Conservation (phyloP, 495 filamentous ascomycete species). For the Tirmania nivea region DNA sequence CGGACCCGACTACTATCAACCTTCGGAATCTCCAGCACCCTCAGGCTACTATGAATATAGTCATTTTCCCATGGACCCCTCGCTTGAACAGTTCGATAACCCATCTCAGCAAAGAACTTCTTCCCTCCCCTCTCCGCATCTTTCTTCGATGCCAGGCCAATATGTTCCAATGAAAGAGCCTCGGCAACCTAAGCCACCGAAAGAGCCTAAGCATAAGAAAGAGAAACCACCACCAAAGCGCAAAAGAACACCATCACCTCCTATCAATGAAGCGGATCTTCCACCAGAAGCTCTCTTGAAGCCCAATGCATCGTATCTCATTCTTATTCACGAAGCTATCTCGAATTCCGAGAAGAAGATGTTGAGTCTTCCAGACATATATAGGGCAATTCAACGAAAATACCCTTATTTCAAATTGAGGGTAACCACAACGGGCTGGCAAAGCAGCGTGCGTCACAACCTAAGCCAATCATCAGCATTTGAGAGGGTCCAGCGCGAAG, state of each 20-base stretch:
- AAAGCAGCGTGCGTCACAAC: constrained; percentile 92
- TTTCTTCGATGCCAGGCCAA: neutral
- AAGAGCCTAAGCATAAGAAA: constrained; percentile 37
- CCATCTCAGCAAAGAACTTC: neutral
- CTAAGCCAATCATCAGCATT: constrained; percentile 76
- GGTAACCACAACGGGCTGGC: constrained; percentile 70
- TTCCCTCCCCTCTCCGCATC: neutral
- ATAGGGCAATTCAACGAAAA: constrained; percentile 62
- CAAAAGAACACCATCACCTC: constrained; percentile 46
- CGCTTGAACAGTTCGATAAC: neutral
- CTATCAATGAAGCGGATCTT: constrained; percentile 52
- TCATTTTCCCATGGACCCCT: neutral
- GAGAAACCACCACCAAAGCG: constrained; percentile 30
- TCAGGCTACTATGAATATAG: neutral
- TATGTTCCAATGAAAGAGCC: neutral
- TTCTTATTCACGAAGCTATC: constrained; percentile 77
- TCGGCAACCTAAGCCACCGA: neutral
- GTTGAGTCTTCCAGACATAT: constrained; percentile 82
- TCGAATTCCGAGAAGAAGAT: constrained; percentile 43
- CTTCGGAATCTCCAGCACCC: neutral
- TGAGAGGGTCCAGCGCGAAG: constrained; percentile 54
- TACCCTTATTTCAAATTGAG: constrained; percentile 83
- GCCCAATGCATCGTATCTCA: constrained; percentile 67
- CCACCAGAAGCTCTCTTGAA: constrained; percentile 69
- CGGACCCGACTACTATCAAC: too few relatives aligned